phyloP scores from a whole-genome alignment of 139 green algal species.

The Penium margaritaceum region DNA sequence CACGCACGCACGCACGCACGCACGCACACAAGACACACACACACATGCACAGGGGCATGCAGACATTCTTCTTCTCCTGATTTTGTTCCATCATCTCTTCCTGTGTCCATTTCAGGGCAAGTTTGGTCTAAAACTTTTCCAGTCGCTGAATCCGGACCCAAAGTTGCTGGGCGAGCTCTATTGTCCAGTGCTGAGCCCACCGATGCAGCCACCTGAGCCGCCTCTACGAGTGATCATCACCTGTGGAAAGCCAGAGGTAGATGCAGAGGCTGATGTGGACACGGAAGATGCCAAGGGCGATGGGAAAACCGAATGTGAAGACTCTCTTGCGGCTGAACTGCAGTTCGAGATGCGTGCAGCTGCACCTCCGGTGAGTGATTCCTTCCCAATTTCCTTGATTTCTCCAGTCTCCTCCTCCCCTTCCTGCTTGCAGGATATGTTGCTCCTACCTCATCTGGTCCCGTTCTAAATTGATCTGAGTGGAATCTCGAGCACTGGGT shows the following conservation, averaged over 20 bases:
- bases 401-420: too few species aligned
- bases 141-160: conserved; percentile 24
- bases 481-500: too few species aligned
- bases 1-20: too few species aligned
- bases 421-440: too few species aligned
- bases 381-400: background rate
- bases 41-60: too few species aligned
- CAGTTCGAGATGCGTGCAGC: background rate
- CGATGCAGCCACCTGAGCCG: too few species aligned
- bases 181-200: background rate
- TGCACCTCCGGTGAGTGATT: background rate
- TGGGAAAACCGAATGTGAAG: background rate
- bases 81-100: background rate
- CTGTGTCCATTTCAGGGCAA: conserved; percentile 24
- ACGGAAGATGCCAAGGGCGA: too few species aligned
- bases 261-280: background rate
- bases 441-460: too few species aligned
- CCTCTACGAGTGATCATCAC: background rate
- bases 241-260: background rate
- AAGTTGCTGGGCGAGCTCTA: conserved; percentile 35
- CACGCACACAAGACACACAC: too few species aligned
- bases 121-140: conserved; percentile 32
- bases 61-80: too few species aligned
- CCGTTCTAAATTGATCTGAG: too few species aligned
- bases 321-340: background rate